Base-by-base conservation (phyloP, 768 basidiomycete genomes). In the Leccinum truebloodii region DNA sequence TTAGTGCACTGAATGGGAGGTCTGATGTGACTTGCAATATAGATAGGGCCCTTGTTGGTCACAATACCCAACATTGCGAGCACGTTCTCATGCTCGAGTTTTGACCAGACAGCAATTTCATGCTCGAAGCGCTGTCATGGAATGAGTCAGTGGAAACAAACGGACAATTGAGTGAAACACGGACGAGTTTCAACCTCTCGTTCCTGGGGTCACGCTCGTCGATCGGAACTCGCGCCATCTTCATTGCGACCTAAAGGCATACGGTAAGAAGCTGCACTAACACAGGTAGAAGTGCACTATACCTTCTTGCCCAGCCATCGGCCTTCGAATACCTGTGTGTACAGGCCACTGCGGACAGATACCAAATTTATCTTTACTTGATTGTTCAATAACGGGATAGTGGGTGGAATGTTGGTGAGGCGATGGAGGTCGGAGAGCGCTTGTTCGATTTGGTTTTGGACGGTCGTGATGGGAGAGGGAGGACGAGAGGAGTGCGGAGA, bases 291-390 rank as follows among this genome's bases (percentile, higher is more conserved):
- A 16, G n/a, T 6, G 9, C 20, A 50, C 18, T 58, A 22, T 57
- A 81, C 84, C 74, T 81, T 83, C 63, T 77, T 77, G n/a, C 76
- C 80, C 14, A 86, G 67, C 86, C 85, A 86, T 30, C 65, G 73
- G 18, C 85, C 86, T 58, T 78, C 67, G 73, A 77, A 86, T 44
- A 87, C 77, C 55, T 85, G 80, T 65, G 83, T 84, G 61, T 83
- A 83, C 22, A 76, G 76, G 28, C 86, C 85, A 50, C 81, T 81
- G 16, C 80, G 80, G 46, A 81, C 67, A 7, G 84, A 69, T n/a
- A 74, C 55, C 12, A 75, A 67, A 0, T 56, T 57, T 4, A 50
- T 79, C 52, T 66, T 74, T 3, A 86, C 76, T 68, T 87, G 85
- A 28, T 81, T 81, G 41, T 86, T 75, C 46, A 87, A 67, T n/a